These are phyloP conservation scores for Corynascus novoguineensis DNA, from an alignment of 495 filamentous ascomycete species.

Conservation along the genomic window DNA sequence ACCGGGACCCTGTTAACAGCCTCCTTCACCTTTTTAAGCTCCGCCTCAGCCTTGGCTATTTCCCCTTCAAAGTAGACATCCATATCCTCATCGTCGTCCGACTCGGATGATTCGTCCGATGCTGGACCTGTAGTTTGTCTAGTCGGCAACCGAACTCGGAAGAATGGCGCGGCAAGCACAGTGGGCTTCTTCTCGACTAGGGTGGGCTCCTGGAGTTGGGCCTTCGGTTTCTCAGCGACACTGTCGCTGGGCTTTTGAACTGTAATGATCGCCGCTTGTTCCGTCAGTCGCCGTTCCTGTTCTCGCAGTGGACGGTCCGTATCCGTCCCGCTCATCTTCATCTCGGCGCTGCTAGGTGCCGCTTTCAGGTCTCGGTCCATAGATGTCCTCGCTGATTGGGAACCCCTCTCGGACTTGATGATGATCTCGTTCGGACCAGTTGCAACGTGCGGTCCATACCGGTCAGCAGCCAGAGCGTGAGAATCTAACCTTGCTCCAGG, in stretches of 20 bases:
- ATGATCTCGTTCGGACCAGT: constrained; percentile 32
- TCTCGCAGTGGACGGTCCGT: constrained; percentile 7
- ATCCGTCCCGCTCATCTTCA: constrained; percentile 20
- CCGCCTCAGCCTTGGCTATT: constrained; percentile 38
- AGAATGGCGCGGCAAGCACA: constrained; percentile 12
- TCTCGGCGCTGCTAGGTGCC: constrained; percentile 16
- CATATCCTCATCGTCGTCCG: constrained; percentile 50
- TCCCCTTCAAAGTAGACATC: constrained; percentile 45
- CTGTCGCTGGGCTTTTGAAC: neutral
- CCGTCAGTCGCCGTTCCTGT: neutral
- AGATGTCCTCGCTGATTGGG: constrained; percentile 37
- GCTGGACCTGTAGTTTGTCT: constrained; percentile 25
- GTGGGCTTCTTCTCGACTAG: constrained; percentile 4
- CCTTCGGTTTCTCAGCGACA: neutral
- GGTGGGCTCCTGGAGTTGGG: neutral
- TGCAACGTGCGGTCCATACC: constrained; percentile 31
- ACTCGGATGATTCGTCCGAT: constrained; percentile 39
- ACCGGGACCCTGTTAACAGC: constrained; percentile 22
- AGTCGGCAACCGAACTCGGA: constrained; percentile 25
- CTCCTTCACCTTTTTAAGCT: constrained; percentile 37
- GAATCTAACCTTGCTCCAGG: constrained; percentile 41
- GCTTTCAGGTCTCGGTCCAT: constrained; percentile 31
- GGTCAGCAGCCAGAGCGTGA: constrained; percentile 25
- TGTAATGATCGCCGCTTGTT: neutral
- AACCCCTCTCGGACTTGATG: constrained; percentile 32